phyloP scores from a whole-genome alignment of 805 yeast species.

The Saccharomyces jurei region DNA sequence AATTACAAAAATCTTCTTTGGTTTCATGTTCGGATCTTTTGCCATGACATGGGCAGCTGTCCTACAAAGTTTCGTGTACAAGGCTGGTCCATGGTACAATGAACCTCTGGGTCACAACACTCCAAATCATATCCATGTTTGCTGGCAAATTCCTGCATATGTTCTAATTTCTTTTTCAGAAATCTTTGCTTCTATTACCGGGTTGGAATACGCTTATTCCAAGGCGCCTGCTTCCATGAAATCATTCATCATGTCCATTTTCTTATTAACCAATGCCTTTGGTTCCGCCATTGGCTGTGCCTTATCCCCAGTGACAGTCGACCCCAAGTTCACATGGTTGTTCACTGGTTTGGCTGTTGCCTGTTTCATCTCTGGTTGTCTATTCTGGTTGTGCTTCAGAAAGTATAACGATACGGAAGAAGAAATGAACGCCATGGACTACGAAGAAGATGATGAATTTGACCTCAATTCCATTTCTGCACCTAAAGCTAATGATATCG shows the following conservation, averaged over 20 bases:
- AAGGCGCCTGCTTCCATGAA: slow-evolving; percentile 61
- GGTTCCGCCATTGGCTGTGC: slow-evolving; percentile 76
- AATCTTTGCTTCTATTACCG: slow-evolving; percentile 73
- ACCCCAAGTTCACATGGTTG: slow-evolving; percentile 66
- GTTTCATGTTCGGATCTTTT: slow-evolving; percentile 55
- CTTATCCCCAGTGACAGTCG: slow-evolving; percentile 52
- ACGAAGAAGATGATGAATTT: slow-evolving; percentile 11
- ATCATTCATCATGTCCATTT: slow-evolving; percentile 40
- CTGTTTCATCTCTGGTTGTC: slow-evolving; percentile 48
- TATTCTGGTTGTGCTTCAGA: slow-evolving; percentile 54
- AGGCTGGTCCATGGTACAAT: slow-evolving; percentile 67
- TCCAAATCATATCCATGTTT: slow-evolving; percentile 47
- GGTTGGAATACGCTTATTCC: slow-evolving; percentile 76
- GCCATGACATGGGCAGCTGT: slow-evolving; percentile 74
- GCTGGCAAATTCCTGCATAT: slow-evolving; percentile 59
- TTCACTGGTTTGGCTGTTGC: slow-evolving; percentile 56
- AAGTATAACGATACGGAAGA: slow-evolving; percentile 51
- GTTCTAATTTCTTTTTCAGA: slow-evolving; percentile 67
- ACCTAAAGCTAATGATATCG: slow-evolving; percentile 4
- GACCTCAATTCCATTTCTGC: slow-evolving; percentile 1
- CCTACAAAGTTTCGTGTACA: slow-evolving; percentile 61
- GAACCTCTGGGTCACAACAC: slow-evolving; percentile 39
- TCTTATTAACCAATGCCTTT: slow-evolving; percentile 64
- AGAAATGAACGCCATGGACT: slow-evolving; percentile 46
- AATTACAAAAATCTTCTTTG: slow-evolving; percentile 60